Percentiles rank a stretch among this genome's conserved stretches.
Evolutionary conservation across 2,329 filamentous ascomycete genomes (phyloP).

Genomic region (Aureobasidium lini): DNA sequence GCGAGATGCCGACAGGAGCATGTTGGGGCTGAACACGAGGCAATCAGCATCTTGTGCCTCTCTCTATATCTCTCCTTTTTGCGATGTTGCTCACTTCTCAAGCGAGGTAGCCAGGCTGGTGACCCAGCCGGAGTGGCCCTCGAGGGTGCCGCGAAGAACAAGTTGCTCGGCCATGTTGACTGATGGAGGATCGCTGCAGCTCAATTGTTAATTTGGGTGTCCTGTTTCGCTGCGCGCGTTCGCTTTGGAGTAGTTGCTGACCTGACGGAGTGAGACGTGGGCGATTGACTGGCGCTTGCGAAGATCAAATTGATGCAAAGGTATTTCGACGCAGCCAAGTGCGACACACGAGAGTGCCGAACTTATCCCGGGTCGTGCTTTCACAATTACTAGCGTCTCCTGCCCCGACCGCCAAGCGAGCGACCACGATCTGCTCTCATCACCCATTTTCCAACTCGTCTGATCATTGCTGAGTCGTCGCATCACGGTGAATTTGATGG

Average conservation of each 20-base stretch:
- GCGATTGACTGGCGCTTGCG: constrained; percentile 12
- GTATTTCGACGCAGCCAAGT: neutral
- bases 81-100: constrained; percentile 70
- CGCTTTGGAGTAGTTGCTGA: neutral
- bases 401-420: neutral
- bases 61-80: constrained; percentile 15
- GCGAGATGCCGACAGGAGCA: constrained; percentile 95
- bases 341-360: neutral
- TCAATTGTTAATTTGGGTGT: neutral
- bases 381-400: neutral
- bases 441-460: neutral
- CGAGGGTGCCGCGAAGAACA: constrained; percentile 37
- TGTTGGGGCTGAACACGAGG: constrained; percentile 68
- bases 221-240: neutral
- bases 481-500: neutral
- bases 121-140: constrained; percentile 99
- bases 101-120: constrained; percentile 96
- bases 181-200: constrained; percentile 10
- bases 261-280: constrained; percentile 14
- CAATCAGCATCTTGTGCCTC: constrained; percentile 24
- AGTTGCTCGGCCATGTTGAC: constrained; percentile 33
- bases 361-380: neutral
- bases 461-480: neutral
- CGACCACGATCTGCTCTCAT: neutral
- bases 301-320: neutral